Conservation (phyloP, 83 land plant genomes). For the Larix sibirica region DNA sequence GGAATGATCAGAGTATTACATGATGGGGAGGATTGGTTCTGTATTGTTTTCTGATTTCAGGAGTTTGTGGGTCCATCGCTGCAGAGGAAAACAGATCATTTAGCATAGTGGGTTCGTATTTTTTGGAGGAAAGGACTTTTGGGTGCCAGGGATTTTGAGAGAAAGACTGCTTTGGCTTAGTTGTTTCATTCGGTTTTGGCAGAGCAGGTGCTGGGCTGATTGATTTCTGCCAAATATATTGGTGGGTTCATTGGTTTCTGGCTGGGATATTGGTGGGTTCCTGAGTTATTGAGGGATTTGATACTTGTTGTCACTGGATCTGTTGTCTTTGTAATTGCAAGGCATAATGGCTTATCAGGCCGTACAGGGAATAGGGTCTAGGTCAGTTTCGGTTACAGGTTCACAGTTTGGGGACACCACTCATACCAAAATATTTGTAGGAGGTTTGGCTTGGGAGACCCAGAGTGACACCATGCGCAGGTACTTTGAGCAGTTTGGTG, state of each 20-base stretch:
- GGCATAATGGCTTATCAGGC: constrained; percentile 6
- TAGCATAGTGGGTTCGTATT: not conserved
- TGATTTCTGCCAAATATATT: not conserved
- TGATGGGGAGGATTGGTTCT: not conserved
- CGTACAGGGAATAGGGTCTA: constrained; percentile 1
- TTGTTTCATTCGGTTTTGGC: not conserved
- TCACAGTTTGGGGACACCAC: constrained; percentile 62
- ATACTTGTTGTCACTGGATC: constrained; percentile 3
- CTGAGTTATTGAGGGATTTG: not conserved
- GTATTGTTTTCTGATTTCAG: not conserved
- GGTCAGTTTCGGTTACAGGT: constrained; percentile 15
- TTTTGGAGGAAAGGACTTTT: not conserved
- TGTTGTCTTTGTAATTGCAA: not conserved
- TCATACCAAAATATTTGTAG: constrained; percentile 61
- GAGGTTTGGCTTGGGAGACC: constrained; percentile 71
- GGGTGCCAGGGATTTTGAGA: not conserved
- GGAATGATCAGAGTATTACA: constrained; percentile 14
- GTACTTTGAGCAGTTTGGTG: constrained; percentile 64
- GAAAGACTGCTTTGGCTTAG: not conserved
- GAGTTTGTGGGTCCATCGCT: not conserved
- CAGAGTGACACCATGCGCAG: constrained; percentile 57
- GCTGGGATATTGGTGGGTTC: not conserved
- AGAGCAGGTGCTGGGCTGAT: not conserved
- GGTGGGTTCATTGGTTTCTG: constrained; percentile 12
- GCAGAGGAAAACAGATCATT: not conserved